Percentiles rank a stretch among this genome's conserved stretches.
Evolutionary conservation across 495 filamentous ascomycete genomes (phyloP).

Genomic region (Emericellopsis terricola): DNA sequence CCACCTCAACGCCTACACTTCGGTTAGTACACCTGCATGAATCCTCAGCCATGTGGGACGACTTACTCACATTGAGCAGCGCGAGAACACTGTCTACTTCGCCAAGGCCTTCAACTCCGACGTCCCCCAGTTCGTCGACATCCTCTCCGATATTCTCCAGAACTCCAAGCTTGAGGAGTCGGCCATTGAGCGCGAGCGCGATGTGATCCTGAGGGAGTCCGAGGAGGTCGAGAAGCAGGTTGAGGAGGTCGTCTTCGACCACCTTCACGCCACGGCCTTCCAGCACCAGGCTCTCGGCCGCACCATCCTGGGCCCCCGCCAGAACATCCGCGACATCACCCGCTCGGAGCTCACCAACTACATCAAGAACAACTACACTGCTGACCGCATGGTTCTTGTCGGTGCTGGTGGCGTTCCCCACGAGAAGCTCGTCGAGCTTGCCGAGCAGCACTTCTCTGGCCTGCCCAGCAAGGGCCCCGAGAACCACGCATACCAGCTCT

Average conservation of each 20-base stretch:
- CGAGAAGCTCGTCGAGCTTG: conserved; percentile 80
- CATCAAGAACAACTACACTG: conserved; percentile 98
- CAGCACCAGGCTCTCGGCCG: conserved; percentile 89
- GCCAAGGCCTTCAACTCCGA: conserved; percentile 97
- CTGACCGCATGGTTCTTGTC: conserved; percentile 97
- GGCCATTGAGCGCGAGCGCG: conserved; percentile 92
- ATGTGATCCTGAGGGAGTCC: conserved; percentile 95
- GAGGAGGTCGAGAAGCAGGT: conserved; percentile 99
- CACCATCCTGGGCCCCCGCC: conserved; percentile 91
- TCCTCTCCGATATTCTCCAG: conserved; percentile 96
- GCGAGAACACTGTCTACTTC: conserved; percentile 99
- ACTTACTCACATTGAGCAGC: conserved; percentile 34
- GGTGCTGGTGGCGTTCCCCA: conserved; percentile 91
- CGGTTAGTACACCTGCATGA: conserved; percentile 43
- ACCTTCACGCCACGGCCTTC: conserved; percentile 96
- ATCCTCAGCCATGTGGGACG: conserved; percentile 7
- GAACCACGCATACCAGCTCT: conserved; percentile 48
- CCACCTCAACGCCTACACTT: conserved; percentile 98
- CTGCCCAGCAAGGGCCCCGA: conserved; percentile 55
- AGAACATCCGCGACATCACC: conserved; percentile 95
- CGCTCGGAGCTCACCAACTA: conserved; percentile 79
- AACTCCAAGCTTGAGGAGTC: conserved; percentile 88
- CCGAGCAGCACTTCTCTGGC: conserved; percentile 82
- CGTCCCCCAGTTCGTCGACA: conserved; percentile 87
- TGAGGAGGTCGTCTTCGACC: conserved; percentile 98